Base-by-base conservation (phyloP, 139 green algal genomes). In the Pseudopediastrum boryanum region DNA sequence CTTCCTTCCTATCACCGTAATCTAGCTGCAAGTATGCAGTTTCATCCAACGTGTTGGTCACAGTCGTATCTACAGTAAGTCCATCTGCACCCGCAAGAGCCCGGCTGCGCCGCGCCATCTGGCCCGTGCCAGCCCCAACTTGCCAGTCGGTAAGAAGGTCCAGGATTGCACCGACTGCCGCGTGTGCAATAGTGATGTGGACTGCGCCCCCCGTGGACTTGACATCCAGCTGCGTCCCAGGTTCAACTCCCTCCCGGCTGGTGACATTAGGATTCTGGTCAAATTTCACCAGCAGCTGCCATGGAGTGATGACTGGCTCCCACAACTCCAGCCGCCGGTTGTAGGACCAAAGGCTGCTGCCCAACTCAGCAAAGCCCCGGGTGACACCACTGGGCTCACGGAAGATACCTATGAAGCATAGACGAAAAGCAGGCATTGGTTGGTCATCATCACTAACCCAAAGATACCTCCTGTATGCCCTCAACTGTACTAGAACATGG, bases 261-360 rank as follows among this genome's bases (percentile, higher is more conserved):
- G 33, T 48, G 0, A 61, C 52, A 71, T 87, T 89, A 66, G 75
- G 64, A 50, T 81, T 81, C 3, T 27, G 42, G 61, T 90, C 83
- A 39, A 79, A 69, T 71, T 93, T 88, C 51, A 89, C 56, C 54
- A 92, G 77, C 69, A 94, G 73, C 75, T 94, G 87, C 85, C 88
- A 94, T 0, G 94, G 93, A 83, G 97, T 93, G 76, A 98, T 29
- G 41, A 98, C 74, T 0, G 94, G 94, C 86, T 98, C 94, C 94
- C 94, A 98, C 0, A 82, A 77, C 12, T 68, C 46, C 41, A 95
- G 81, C 0, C 79, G 27, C 2, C 75, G 27, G 71, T 95, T 90
- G 85, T 91, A 97, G 12, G 77, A 85, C 82, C 88, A 95, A 38
- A 90, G 75, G 29, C 61, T 77, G 38, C 84, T 56, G 35, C 73